These are phyloP conservation scores for Moniliophthora roreri DNA, from an alignment of 1,284 basidiomycete genomes.

Conservation along the genomic window DNA sequence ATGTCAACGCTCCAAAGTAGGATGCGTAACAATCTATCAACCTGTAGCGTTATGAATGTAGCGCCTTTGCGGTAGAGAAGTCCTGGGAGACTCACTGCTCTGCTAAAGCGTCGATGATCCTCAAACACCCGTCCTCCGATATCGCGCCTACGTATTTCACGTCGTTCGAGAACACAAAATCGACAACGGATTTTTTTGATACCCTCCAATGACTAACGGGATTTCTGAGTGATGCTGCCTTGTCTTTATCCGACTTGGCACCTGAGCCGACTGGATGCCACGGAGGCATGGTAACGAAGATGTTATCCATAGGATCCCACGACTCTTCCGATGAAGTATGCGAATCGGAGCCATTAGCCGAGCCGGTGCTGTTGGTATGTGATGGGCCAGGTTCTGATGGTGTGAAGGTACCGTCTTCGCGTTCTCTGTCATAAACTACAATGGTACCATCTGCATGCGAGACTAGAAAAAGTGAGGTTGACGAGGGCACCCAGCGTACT, in stretches of 20 bases:
- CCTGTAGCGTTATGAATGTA: slow-evolving; percentile 35
- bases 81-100: slow-evolving; percentile 63
- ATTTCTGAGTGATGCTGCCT: slow-evolving; percentile 61
- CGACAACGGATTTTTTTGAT: slow-evolving; percentile 69
- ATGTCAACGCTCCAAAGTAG: slow-evolving; percentile 90
- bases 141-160: slow-evolving; percentile 84
- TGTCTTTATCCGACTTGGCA: slow-evolving; percentile 60
- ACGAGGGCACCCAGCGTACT: slow-evolving; percentile 88
- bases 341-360: slow-evolving; percentile 10
- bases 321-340: slow-evolving; percentile 19
- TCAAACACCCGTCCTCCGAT: slow-evolving; percentile 85
- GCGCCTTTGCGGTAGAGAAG: slow-evolving; percentile 4
- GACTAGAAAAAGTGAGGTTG: slow-evolving; percentile 84
- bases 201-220: slow-evolving; percentile 86
- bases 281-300: slow-evolving; percentile 79
- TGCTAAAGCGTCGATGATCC: slow-evolving; percentile 83
- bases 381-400: slow-evolving; percentile 49
- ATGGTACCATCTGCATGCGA: slow-evolving; percentile 90
- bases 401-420: slow-evolving; percentile 79
- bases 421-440: slow-evolving; percentile 85
- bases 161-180: slow-evolving; percentile 90
- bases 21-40: slow-evolving; percentile 88
- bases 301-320: slow-evolving; percentile 75
- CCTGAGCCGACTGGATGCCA: slow-evolving; percentile 69
- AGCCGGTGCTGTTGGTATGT: slow-evolving; percentile 4